phyloP scores from a whole-genome alignment of 179 eudicot genomes.

The Silene coronaria region DNA sequence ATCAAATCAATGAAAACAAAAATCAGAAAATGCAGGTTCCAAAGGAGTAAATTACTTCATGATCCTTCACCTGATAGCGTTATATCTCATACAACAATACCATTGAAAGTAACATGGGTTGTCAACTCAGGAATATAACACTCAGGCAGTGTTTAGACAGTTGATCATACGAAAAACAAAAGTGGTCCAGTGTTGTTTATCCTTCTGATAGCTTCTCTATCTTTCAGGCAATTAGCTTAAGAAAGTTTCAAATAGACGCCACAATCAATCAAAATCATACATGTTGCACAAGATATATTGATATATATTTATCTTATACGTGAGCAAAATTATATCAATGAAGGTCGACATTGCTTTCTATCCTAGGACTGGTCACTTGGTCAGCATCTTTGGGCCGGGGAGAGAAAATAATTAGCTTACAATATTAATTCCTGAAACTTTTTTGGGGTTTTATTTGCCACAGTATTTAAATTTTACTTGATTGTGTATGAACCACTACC shows the following conservation, averaged over 20 bases:
- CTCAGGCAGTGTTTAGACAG: background rate
- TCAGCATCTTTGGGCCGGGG: no score
- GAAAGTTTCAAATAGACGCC: background rate
- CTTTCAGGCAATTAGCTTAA: background rate
- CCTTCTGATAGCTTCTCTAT: background rate
- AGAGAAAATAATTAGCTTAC: no score
- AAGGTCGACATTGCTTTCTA: no score
- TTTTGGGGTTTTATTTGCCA: no score
- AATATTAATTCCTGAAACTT: no score
- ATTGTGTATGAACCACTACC: no score
- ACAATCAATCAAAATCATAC: no score
- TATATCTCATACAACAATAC: background rate
- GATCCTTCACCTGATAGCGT: background rate
- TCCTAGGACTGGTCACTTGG: no score
- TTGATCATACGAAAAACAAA: background rate
- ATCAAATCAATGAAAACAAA: constrained; percentile 5
- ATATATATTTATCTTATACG: no score
- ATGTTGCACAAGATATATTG: no score
- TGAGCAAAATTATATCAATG: no score
- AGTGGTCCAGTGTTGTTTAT: background rate
- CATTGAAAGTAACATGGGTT: background rate
- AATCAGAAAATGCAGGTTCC: background rate
- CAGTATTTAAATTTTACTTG: no score
- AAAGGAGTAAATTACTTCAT: background rate
- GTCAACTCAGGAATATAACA: background rate